These are phyloP conservation scores for Avena atlantica DNA, from an alignment of 176 grass and related monocot species.

Conservation along the genomic window DNA sequence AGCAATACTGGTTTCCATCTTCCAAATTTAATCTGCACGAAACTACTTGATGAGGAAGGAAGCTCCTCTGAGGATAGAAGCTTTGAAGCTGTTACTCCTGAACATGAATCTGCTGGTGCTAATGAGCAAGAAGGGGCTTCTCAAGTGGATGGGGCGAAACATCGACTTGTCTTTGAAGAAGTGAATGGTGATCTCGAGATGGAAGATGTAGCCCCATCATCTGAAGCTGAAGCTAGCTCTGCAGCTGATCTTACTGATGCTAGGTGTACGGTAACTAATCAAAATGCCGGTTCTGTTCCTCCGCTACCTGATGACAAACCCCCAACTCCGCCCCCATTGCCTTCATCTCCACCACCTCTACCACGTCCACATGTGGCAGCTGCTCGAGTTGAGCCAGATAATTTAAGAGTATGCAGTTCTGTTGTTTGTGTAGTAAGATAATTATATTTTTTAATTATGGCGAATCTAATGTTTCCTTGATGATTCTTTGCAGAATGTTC, in stretches of 20 bases:
- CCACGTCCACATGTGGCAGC: conserved; percentile 38
- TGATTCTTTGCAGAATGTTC: conserved; percentile 70
- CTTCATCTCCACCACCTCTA: conserved; percentile 82
- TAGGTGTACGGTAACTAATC: conserved; percentile 29
- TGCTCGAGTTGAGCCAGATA: conserved; percentile 45
- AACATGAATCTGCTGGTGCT: conserved; percentile 52
- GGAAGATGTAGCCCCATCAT: conserved; percentile 85
- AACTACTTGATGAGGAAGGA: conserved; percentile 78
- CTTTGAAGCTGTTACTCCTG: conserved; percentile 97
- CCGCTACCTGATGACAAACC: conserved; percentile 80
- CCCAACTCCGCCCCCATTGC: conserved; percentile 92
- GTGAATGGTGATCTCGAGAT: conserved; percentile 96
- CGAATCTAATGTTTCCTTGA: conserved; percentile 24
- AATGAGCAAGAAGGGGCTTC: conserved; percentile 48
- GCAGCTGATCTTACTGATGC: conserved; percentile 36
- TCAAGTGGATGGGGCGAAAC: conserved; percentile 55
- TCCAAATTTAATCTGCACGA: conserved; percentile 66
- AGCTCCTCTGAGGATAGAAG: conserved; percentile 73
- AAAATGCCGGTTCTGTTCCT: conserved; percentile 51
- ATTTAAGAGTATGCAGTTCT: conserved; percentile 51
- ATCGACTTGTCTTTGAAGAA: conserved; percentile 81
- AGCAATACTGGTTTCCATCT: conserved; percentile 92
- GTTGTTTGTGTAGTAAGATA: conserved; percentile 17
- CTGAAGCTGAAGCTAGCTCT: conserved; percentile 45
- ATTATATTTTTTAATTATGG: conserved; percentile 6